Evolutionary conservation across 164 flowering plant species (phyloP), one percentile per base, ranked within the genome.

Genomic region (Vitis labrusca): DNA sequence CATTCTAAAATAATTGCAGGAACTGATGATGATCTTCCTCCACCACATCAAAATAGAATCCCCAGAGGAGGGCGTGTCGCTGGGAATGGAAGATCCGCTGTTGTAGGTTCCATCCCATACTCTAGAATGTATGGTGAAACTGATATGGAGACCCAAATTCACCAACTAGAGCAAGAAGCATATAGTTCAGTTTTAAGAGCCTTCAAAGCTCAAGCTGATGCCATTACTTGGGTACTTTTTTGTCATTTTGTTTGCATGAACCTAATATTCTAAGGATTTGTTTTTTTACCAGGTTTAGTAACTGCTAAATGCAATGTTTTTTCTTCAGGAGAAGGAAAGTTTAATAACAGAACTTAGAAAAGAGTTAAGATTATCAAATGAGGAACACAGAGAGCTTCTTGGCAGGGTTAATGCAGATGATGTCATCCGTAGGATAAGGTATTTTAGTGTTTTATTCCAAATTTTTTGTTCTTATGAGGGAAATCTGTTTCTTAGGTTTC

Each of bases 21-120:
- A 65, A 85, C 88, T 47, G 96, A 93, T 81, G 95, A 93, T 73
- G 98, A 89, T 78, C 89, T 89, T 55, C 97, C 97, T 49, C 98
- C 94, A 44, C 70, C 91, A 59, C 94, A 89, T 74, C 94, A 89
- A 72, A 89, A 79, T 69, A 88, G 90, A 80, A 81, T 88, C 62
- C 76, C 84, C 15, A 77, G 94, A 81, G 91, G 89, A 9, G 84
- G 83, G 1, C 91, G 82, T 59, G 78, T 83, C 48, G 73, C 89
- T n/a, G 90, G 85, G 59, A 89, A 86, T 79, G 93, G 97, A 78
- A 88, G 93, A 84, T 65, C 96, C 71, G 74, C 84, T 37, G 70
- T 72, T 72, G 66, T 72, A 48, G 90, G 83, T 76, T 73, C 87
- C 71, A 68, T 73, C 4, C 79, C 85, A 11, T 86, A 81, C 67